Percentiles rank a stretch among this genome's conserved stretches.
phyloP scores from a whole-genome alignment of 768 basidiomycete species.

The Trametes elegans region DNA sequence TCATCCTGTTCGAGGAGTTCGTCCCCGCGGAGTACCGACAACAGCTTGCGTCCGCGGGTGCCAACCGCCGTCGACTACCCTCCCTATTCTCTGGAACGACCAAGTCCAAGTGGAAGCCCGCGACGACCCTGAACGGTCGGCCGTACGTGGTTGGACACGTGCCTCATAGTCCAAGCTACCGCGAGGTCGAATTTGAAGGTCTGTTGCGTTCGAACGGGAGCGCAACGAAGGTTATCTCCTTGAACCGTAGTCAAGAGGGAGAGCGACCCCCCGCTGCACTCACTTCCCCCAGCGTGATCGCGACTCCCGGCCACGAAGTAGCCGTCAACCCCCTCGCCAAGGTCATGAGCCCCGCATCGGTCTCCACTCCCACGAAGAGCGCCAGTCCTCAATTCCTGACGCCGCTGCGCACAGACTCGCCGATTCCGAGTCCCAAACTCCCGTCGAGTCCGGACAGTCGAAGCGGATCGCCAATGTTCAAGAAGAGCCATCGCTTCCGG shows the following conservation, averaged over 20 bases:
- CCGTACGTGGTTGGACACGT: slow-evolving; percentile 67
- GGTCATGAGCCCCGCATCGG: neutral
- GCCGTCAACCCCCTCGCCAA: slow-evolving; percentile 7
- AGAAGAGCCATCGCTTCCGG: slow-evolving; percentile 52
- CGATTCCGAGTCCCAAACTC: neutral
- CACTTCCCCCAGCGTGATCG: slow-evolving; percentile 32
- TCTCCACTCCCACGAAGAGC: neutral
- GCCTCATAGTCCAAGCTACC: slow-evolving; percentile 47
- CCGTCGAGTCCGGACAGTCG: slow-evolving; percentile 1
- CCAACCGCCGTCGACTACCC: slow-evolving; percentile 56
- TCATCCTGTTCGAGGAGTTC: slow-evolving; percentile 91
- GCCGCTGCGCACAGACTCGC: slow-evolving; percentile 16
- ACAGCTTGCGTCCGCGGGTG: slow-evolving; percentile 57
- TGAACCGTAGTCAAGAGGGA: slow-evolving; percentile 24
- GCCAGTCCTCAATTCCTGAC: slow-evolving; percentile 8
- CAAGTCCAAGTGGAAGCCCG: slow-evolving; percentile 70
- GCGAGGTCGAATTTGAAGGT: slow-evolving; percentile 80
- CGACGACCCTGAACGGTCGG: slow-evolving; percentile 76
- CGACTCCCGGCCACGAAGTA: slow-evolving; percentile 13
- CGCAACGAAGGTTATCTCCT: slow-evolving; percentile 38
- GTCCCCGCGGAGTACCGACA: slow-evolving; percentile 87
- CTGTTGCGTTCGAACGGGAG: slow-evolving; percentile 56
- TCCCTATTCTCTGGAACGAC: slow-evolving; percentile 58
- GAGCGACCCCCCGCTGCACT: slow-evolving; percentile 2
- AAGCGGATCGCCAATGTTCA: slow-evolving; percentile 21